Evolutionary conservation across 78 protist genomes (phyloP).

Genomic region (Creolimax fragrantissima): DNA sequence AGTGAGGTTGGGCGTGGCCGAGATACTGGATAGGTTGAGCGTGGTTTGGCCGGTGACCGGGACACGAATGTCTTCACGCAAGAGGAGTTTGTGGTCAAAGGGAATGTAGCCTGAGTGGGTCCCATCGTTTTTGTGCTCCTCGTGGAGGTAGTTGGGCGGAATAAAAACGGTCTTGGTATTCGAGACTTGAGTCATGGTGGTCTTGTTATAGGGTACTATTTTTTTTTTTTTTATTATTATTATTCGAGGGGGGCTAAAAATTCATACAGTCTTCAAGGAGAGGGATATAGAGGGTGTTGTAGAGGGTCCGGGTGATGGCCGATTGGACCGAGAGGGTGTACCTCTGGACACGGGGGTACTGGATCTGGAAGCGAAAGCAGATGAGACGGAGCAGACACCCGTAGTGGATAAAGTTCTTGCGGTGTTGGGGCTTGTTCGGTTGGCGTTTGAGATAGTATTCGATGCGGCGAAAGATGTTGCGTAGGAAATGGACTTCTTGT

Average conservation of each 20-base stretch:
- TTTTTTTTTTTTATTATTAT: no score
- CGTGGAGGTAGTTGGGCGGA: background rate
- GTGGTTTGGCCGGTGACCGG: background rate
- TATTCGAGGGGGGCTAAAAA: no score
- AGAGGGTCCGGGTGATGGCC: background rate
- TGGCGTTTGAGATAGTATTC: background rate
- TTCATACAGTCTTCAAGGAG: no score
- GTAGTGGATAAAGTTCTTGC: background rate
- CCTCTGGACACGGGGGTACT: background rate
- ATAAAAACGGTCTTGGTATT: background rate
- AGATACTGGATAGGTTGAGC: background rate
- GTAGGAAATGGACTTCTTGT: background rate
- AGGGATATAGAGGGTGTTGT: background rate
- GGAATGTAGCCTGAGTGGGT: background rate
- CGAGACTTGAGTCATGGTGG: background rate
- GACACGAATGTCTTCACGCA: background rate
- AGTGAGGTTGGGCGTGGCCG: background rate
- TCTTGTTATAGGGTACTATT: no score
- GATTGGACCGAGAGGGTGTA: background rate
- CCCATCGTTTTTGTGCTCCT: background rate
- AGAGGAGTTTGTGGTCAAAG: background rate
- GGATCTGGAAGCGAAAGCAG: background rate
- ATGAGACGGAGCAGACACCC: background rate
- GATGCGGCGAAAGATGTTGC: background rate
- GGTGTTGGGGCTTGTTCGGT: background rate